Percentiles rank a stretch among this genome's conserved stretches.
These are phyloP conservation scores for Chaetomium strumarium DNA, from an alignment of 2,329 filamentous ascomycete species.

Conservation along the genomic window DNA sequence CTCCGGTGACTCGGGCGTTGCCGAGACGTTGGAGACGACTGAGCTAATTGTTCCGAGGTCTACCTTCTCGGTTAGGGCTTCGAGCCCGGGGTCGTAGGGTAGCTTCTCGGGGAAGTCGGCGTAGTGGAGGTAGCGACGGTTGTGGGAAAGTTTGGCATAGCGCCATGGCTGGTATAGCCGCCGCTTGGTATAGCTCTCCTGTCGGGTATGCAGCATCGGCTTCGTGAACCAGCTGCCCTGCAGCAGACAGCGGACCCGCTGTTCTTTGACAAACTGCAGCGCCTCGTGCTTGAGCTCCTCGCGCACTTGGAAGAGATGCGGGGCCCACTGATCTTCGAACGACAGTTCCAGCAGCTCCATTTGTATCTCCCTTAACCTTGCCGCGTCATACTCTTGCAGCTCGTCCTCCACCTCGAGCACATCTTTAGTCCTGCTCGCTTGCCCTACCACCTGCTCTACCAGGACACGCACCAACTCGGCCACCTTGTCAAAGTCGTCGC, in stretches of 20 bases:
- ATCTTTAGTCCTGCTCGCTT: conserved; percentile 74
- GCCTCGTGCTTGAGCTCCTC: conserved; percentile 89
- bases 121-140: conserved; percentile 84
- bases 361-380: conserved; percentile 73
- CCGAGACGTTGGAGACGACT: conserved; percentile 84
- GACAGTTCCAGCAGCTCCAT: conserved; percentile 88
- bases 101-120: conserved; percentile 69
- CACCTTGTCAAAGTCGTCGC: conserved; percentile 89
- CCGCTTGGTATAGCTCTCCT: conserved; percentile 37
- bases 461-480: conserved; percentile 86
- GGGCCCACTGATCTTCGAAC: conserved; percentile 92
- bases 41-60: conserved; percentile 85
- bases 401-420: conserved; percentile 86
- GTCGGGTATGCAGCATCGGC: conserved; percentile 33
- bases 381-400: conserved; percentile 74
- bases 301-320: conserved; percentile 81
- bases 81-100: conserved; percentile 62
- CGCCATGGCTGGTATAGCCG: conserved; percentile 58
- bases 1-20: conserved; percentile 36
- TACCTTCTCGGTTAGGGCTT: conserved; percentile 71
- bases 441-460: conserved; percentile 81
- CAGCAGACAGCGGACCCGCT: conserved; percentile 83
- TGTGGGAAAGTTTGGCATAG: conserved; percentile 84
- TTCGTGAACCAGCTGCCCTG: conserved; percentile 81
- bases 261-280: conserved; percentile 93